Evolutionary conservation across 108 stramenopile genomes (phyloP).

Genomic region (Fragilariopsis cylindrus): DNA sequence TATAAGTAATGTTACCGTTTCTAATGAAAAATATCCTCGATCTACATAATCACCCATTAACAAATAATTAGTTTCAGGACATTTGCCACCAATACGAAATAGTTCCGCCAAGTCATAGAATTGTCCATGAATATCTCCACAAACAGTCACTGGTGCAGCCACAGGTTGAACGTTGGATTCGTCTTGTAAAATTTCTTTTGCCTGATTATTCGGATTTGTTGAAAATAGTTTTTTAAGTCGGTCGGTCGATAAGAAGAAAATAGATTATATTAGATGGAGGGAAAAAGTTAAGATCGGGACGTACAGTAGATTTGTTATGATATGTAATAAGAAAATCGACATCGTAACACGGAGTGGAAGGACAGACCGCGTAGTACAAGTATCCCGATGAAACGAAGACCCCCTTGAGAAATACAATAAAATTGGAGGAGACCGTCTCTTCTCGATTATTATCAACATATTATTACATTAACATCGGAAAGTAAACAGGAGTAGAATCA

Average conservation of each 20-base stretch:
- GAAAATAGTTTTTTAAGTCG: not conserved
- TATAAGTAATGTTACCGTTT: conserved; percentile 89
- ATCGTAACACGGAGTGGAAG: no score
- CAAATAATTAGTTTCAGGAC: conserved; percentile 88
- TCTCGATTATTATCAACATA: not conserved
- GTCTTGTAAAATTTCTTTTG: conserved; percentile 67
- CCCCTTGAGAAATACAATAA: not conserved
- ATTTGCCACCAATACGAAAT: conserved; percentile 79
- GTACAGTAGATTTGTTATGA: not conserved
- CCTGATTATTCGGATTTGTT: conserved; percentile 7
- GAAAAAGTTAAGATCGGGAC: not conserved
- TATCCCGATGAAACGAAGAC: not conserved
- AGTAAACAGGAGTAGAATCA: no score
- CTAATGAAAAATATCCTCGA: conserved; percentile 92
- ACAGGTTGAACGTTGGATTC: conserved; percentile 92
- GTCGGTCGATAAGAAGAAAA: not conserved
- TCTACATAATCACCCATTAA: conserved; percentile 96
- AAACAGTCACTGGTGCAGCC: conserved; percentile 88
- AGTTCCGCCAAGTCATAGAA: conserved; percentile 92
- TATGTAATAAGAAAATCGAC: not conserved
- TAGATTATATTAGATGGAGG: not conserved
- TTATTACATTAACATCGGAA: not conserved
- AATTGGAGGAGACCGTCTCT: not conserved
- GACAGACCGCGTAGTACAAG: no score
- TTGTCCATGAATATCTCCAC: conserved; percentile 94